Percentiles rank a stretch among this genome's conserved stretches.
These are phyloP conservation scores for Gracilaria domingensis DNA, from an alignment of 23 red algal genomes.

Conservation along the genomic window DNA sequence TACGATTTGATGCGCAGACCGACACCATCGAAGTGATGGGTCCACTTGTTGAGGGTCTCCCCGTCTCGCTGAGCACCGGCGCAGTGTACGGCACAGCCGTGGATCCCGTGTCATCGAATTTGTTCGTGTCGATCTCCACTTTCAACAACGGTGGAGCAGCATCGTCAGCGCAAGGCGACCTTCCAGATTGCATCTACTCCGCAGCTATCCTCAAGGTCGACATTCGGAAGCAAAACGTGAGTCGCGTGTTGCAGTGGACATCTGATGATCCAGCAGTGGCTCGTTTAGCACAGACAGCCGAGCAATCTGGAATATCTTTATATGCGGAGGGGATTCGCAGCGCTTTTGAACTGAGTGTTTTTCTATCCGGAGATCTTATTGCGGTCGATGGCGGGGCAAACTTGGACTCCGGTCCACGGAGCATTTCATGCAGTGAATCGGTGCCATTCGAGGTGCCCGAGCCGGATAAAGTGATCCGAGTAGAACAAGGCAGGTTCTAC, in stretches of 20 bases:
- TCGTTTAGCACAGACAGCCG: neutral
- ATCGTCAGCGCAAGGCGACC: neutral
- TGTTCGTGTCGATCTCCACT: neutral
- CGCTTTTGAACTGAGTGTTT: neutral
- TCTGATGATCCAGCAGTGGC: neutral
- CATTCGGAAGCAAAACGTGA: neutral
- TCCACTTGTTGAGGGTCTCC: neutral
- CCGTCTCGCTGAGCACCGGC: neutral
- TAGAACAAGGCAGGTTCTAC: constrained; percentile 29
- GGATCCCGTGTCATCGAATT: constrained; percentile 12
- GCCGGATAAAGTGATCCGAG: constrained; percentile 25
- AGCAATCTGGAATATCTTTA: neutral
- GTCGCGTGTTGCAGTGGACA: constrained; percentile 12
- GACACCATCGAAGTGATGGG: neutral
- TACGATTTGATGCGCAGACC: neutral
- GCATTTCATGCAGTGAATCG: constrained; percentile 11
- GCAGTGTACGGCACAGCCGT: constrained; percentile 13
- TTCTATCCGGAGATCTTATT: neutral
- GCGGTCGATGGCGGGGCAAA: constrained; percentile 3
- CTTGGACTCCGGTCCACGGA: neutral
- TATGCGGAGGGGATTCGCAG: constrained; percentile 32
- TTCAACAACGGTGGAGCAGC: constrained; percentile 36
- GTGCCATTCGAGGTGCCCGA: neutral
- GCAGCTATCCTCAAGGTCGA: constrained; percentile 4
- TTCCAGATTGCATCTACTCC: constrained; percentile 12